Percentiles rank a stretch among this genome's conserved stretches.
These are phyloP conservation scores for Tanacetum coccineum DNA, from an alignment of 129 eudicot genomes.

Conservation along the genomic window DNA sequence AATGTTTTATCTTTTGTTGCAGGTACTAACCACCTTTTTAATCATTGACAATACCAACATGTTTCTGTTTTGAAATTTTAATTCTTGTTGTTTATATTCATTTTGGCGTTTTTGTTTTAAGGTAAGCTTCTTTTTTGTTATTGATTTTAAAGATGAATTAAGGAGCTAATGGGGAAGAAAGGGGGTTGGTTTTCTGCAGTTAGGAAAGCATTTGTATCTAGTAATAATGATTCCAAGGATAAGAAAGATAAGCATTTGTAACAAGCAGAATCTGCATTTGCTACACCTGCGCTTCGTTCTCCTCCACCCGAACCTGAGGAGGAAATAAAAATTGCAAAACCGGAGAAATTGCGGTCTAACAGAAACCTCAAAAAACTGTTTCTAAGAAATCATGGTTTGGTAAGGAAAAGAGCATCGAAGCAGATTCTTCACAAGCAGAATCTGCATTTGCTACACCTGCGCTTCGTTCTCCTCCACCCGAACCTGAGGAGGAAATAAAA, in stretches of 20 bases:
- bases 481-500: constrained; percentile 29
- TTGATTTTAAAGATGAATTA: constrained; percentile 26
- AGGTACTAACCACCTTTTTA: constrained; percentile 6
- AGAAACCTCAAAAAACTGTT: constrained; percentile 34
- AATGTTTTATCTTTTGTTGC: constrained; percentile 22
- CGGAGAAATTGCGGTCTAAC: background rate
- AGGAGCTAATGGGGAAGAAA: constrained; percentile 56
- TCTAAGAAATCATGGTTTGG: constrained; percentile 40
- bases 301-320: no score
- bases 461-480: constrained; percentile 23
- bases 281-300: no score
- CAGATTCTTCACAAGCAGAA: constrained; percentile 30
- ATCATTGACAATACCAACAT: background rate
- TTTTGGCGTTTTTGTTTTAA: background rate
- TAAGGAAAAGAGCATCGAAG: constrained; percentile 31
- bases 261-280: no score
- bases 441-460: constrained; percentile 34
- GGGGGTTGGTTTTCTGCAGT: constrained; percentile 50
- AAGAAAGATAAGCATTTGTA: constrained; percentile 46
- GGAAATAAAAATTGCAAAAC: no score
- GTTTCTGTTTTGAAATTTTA: background rate
- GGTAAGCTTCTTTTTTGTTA: background rate
- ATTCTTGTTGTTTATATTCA: background rate
- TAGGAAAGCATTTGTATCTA: constrained; percentile 35
- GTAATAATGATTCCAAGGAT: constrained; percentile 32